Conservation (phyloP, 2,329 filamentous ascomycete genomes). For the Capronia epimyces region DNA sequence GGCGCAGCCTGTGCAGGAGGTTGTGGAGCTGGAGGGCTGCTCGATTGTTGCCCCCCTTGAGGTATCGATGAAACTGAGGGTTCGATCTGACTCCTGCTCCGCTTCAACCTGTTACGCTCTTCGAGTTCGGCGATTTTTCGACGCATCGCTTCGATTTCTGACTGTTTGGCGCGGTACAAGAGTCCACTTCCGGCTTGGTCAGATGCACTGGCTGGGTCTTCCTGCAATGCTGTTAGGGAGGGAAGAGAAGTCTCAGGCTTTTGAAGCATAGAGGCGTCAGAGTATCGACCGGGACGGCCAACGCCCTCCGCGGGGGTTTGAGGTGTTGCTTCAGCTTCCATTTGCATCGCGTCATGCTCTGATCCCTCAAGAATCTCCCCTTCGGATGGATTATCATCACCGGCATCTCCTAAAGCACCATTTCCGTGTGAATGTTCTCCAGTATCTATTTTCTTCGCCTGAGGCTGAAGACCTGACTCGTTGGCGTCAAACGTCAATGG, state of each 20-base stretch:
- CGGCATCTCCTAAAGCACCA: not conserved
- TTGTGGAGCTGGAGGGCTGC: constrained; percentile 10
- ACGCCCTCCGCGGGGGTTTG: constrained; percentile 3
- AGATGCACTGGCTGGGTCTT: not conserved
- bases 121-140: constrained; percentile 48
- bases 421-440: constrained; percentile 15
- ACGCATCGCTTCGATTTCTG: constrained; percentile 46
- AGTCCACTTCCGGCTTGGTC: constrained; percentile 37
- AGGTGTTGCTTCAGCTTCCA: constrained; percentile 8
- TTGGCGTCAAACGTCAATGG: constrained; percentile 5
- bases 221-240: not conserved
- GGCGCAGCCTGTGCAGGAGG: not conserved
- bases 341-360: constrained; percentile 11
- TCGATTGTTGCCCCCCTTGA: constrained; percentile 4
- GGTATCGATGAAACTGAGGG: constrained; percentile 32
- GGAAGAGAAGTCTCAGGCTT: not conserved
- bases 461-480: constrained; percentile 1
- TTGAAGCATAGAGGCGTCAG: constrained; percentile 21
- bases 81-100: constrained; percentile 35
- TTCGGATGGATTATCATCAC: constrained; percentile 18
- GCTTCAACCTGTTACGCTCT: constrained; percentile 40
- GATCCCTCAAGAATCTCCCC: constrained; percentile 19
- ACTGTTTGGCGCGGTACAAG: constrained; percentile 42
- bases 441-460: constrained; percentile 8
- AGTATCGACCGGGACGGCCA: constrained; percentile 16